These are phyloP conservation scores for Bonia amplexicaulis DNA, from an alignment of 176 grass and related monocot genomes.

Conservation along the genomic window DNA sequence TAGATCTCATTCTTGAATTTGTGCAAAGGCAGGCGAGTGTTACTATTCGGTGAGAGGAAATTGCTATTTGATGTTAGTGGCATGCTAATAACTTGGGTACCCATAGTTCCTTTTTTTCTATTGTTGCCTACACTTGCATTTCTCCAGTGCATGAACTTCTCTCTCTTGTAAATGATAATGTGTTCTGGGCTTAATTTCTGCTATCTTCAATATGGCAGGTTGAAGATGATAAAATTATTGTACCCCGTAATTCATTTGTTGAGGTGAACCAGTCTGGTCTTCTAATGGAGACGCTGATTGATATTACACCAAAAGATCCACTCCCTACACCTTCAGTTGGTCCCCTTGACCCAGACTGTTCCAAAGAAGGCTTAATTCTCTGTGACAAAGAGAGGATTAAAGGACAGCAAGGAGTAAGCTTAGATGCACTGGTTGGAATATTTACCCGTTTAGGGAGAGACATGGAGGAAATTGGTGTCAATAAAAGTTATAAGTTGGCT, in stretches of 20 bases:
- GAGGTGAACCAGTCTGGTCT: conserved; percentile 98
- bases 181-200: background rate
- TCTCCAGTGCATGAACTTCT: background rate
- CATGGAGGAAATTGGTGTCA: conserved; percentile 85
- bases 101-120: background rate
- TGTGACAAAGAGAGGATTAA: conserved; percentile 90
- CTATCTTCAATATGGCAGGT: conserved; percentile 42
- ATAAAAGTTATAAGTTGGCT: conserved; percentile 70
- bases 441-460: conserved; percentile 88
- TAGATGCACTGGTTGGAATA: conserved; percentile 85
- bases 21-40: background rate
- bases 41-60: background rate
- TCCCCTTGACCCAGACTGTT: conserved; percentile 65
- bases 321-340: conserved; percentile 74
- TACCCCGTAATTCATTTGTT: conserved; percentile 79
- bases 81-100: background rate
- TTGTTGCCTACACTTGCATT: background rate
- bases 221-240: conserved; percentile 90
- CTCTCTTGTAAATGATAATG: background rate
- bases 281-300: conserved; percentile 95
- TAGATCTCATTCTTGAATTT: background rate
- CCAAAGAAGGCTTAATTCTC: conserved; percentile 79
- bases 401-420: conserved; percentile 87
- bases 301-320: conserved; percentile 83
- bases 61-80: background rate